Conservation (phyloP, 176 grass and related monocot species). For the Avena atlantica region DNA sequence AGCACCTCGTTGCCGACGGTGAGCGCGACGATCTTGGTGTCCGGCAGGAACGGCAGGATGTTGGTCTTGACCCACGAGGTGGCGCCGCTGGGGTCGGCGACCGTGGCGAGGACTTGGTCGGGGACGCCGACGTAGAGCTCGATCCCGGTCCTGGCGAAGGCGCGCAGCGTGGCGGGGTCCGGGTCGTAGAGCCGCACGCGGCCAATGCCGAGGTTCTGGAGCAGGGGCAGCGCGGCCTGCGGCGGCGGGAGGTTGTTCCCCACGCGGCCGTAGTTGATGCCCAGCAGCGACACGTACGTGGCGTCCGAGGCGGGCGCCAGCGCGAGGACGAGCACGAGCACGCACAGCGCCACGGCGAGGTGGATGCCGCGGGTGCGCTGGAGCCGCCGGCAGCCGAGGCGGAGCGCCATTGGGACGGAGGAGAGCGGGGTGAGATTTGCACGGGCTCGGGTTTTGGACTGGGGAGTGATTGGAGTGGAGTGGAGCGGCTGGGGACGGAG, state of each 20-base stretch:
- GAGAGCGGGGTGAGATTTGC: not conserved
- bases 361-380: not conserved
- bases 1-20: conserved; percentile 86
- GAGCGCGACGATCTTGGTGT: conserved; percentile 71
- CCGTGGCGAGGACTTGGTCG: conserved; percentile 53
- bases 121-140: conserved; percentile 74
- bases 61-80: conserved; percentile 51
- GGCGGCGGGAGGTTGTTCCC: conserved; percentile 73
- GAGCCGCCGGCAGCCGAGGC: not conserved
- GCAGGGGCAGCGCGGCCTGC: conserved; percentile 48
- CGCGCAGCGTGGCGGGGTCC: conserved; percentile 58
- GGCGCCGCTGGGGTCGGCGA: conserved; percentile 44
- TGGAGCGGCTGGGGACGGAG: not conserved
- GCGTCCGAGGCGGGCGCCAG: conserved; percentile 30
- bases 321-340: conserved; percentile 9
- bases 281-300: conserved; percentile 56
- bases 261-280: conserved; percentile 88
- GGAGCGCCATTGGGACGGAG: conserved; percentile 38
- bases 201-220: conserved; percentile 58
- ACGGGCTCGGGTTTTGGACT: not conserved
- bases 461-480: conserved; percentile 10
- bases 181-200: conserved; percentile 82
- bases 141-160: conserved; percentile 67
- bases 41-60: conserved; percentile 54
- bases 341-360: conserved; percentile 33